Percentiles rank a stretch among this genome's conserved stretches.
Conservation (phyloP, 768 basidiomycete species). For the Termitomyces bulborhizus region DNA sequence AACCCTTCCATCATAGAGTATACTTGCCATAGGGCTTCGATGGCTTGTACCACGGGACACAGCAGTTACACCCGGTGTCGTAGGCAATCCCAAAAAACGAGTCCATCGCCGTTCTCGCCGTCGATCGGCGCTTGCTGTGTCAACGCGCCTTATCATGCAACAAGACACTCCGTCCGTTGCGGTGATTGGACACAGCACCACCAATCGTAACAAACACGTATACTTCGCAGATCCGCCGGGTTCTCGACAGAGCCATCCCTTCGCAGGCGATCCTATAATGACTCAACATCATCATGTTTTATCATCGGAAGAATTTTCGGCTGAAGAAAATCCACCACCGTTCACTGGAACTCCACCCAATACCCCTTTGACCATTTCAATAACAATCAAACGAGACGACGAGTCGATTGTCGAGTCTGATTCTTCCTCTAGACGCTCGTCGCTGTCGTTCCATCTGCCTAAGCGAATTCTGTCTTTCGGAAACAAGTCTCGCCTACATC, state of each 20-base stretch:
- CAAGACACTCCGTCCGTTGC: neutral
- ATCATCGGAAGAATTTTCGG: neutral
- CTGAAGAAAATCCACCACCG: conserved; percentile 1
- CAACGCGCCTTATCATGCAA: conserved; percentile 6
- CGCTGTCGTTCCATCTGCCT: conserved; percentile 13
- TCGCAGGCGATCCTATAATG: neutral
- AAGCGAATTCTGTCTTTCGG: conserved; percentile 12
- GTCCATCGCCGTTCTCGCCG: conserved; percentile 6
- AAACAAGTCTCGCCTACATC: conserved; percentile 8
- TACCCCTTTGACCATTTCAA: neutral
- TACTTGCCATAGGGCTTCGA: conserved; percentile 36
- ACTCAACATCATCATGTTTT: neutral
- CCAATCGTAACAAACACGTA: conserved; percentile 8
- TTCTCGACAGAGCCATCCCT: neutral
- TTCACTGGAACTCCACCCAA: neutral
- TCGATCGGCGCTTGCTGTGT: conserved; percentile 3
- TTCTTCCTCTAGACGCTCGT: conserved; percentile 15
- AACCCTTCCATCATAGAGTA: conserved; percentile 26
- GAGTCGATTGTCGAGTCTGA: conserved; percentile 17
- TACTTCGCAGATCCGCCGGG: conserved; percentile 8
- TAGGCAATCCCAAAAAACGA: neutral
- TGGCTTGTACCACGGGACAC: conserved; percentile 28
- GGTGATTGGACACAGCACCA: neutral
- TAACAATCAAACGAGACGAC: conserved; percentile 7
- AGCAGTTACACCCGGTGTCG: neutral